A percentile compares a stretch with the other conserved stretches of the same genome.
These are phyloP conservation scores for Omphalea diandra DNA, from an alignment of 441 rosid species.

Conservation along the genomic window DNA sequence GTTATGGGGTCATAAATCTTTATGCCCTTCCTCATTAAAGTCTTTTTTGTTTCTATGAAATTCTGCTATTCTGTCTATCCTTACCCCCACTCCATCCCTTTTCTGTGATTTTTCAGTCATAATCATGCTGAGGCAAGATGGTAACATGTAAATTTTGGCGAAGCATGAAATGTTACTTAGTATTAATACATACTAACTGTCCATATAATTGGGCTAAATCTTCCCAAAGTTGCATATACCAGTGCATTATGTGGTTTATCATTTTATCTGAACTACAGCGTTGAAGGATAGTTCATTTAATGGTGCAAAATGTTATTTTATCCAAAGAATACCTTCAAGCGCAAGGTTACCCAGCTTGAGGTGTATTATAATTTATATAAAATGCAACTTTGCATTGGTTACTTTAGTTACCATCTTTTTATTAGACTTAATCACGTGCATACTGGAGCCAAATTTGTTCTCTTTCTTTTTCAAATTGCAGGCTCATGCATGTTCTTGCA, in stretches of 20 bases:
- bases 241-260: background rate
- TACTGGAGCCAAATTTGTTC: background rate
- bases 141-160: background rate
- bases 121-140: slow-evolving; percentile 1
- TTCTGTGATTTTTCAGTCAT: background rate
- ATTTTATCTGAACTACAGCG: background rate
- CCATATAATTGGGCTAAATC: slow-evolving; percentile 2
- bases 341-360: background rate
- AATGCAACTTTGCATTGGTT: background rate
- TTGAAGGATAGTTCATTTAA: background rate
- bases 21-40: slow-evolving; percentile 12
- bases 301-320: background rate
- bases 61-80: background rate
- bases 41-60: background rate
- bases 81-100: background rate
- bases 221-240: background rate
- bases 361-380: background rate
- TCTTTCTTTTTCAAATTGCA: background rate
- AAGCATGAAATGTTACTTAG: background rate
- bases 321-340: background rate
- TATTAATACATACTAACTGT: background rate
- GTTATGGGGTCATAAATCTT: slow-evolving; percentile 59
- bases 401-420: background rate
- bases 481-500: background rate
- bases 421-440: background rate